phyloP scores from a whole-genome alignment of 1,284 basidiomycete species.

The Marasmius fiardii region DNA sequence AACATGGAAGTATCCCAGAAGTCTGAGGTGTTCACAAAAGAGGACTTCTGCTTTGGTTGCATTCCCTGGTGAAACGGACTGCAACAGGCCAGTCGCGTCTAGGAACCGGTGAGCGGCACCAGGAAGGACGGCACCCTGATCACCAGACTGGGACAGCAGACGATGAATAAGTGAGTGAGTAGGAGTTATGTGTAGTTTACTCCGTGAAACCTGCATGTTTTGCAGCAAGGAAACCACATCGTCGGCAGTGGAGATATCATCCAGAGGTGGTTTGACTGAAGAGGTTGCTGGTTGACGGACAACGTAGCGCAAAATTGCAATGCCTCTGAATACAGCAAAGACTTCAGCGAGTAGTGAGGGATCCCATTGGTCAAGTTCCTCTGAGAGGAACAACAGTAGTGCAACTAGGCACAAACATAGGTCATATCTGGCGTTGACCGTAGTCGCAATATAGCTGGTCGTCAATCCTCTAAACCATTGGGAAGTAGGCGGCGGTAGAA shows the following conservation, averaged over 20 bases:
- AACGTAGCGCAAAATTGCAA: conserved; percentile 63
- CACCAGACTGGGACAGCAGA: conserved; percentile 53
- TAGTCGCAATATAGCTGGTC: conserved; percentile 56
- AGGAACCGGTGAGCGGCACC: conserved; percentile 66
- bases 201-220: conserved; percentile 66
- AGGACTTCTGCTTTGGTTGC: conserved; percentile 65
- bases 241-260: conserved; percentile 43
- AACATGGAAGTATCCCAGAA: conserved; percentile 61
- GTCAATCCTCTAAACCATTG: conserved; percentile 62
- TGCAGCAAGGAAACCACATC: conserved; percentile 64
- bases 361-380: conserved; percentile 59
- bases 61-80: conserved; percentile 59
- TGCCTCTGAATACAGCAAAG: conserved; percentile 74
- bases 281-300: conserved; percentile 56
- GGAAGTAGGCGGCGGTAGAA: conserved; percentile 49
- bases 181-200: conserved; percentile 42
- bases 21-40: conserved; percentile 68
- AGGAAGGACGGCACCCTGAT: conserved; percentile 40
- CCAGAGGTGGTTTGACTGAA: conserved; percentile 26
- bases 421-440: conserved; percentile 70
- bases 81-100: conserved; percentile 59
- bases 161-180: conserved; percentile 72
- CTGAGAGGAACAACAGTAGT: conserved; percentile 70
- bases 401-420: conserved; percentile 61
- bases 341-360: conserved; percentile 65